Conservation (phyloP, 306 rosid genomes). For the Ochetophila trinervis region DNA sequence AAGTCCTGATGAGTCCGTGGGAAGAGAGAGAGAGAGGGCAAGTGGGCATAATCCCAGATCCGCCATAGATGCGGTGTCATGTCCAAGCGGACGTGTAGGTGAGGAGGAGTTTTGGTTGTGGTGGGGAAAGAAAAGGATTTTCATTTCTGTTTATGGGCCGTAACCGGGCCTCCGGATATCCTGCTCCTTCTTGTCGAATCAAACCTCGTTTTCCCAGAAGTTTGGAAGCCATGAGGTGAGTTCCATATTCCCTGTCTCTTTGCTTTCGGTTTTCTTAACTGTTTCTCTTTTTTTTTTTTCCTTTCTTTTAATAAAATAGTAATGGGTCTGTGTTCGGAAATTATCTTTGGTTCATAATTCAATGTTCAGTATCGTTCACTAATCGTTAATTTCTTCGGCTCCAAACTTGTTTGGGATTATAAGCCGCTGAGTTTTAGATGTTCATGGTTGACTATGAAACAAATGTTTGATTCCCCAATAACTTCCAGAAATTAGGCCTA, state of each 20-base stretch:
- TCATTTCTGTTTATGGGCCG: slow-evolving; percentile 28
- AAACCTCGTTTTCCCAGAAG: slow-evolving; percentile 24
- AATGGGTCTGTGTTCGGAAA: too few species aligned
- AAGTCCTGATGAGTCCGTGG: slow-evolving; percentile 14
- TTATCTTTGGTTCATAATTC: too few species aligned
- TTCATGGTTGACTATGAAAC: too few species aligned
- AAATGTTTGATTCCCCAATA: too few species aligned
- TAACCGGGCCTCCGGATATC: slow-evolving; percentile 22
- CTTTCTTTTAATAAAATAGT: background rate
- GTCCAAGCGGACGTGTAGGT: background rate
- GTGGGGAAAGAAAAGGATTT: background rate
- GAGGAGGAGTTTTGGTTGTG: too few species aligned
- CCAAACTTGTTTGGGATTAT: too few species aligned
- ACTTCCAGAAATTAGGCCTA: too few species aligned
- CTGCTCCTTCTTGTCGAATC: slow-evolving; percentile 30
- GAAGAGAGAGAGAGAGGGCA: slow-evolving; percentile 4
- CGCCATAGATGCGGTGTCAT: slow-evolving; percentile 32
- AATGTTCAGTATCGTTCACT: too few species aligned
- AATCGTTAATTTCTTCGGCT: too few species aligned
- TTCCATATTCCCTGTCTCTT: background rate
- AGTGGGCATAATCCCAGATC: slow-evolving; percentile 39
- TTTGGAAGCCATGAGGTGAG: slow-evolving; percentile 62
- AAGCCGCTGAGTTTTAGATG: too few species aligned
- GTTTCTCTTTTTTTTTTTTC: background rate
- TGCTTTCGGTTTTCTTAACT: background rate